Percentiles rank a stretch among this genome's conserved stretches.
phyloP scores from a whole-genome alignment of 352 stramenopile species.

The Phytophthora sojae region DNA sequence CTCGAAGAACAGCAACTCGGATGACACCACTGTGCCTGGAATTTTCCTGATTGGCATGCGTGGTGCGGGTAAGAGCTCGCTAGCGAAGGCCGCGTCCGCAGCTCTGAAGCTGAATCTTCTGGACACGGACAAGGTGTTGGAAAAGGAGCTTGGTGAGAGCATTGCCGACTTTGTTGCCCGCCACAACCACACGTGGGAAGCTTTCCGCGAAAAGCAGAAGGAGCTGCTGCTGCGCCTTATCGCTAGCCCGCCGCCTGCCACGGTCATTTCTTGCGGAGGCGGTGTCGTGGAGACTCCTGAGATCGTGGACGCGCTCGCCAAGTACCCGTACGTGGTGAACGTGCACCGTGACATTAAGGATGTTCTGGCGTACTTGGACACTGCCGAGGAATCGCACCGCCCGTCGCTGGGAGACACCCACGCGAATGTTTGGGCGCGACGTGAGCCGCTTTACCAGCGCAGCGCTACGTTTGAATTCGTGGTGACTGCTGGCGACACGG shows the following conservation, averaged over 20 bases:
- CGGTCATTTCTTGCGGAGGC: conserved; percentile 86
- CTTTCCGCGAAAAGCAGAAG: conserved; percentile 77
- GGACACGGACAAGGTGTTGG: conserved; percentile 83
- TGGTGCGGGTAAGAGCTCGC: conserved; percentile 84
- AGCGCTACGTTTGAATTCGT: conserved; percentile 67
- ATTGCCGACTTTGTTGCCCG: conserved; percentile 75
- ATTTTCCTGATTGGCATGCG: conserved; percentile 91
- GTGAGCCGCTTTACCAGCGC: conserved; percentile 63
- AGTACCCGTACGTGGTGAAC: conserved; percentile 78
- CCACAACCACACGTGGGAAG: conserved; percentile 72
- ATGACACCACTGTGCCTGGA: conserved; percentile 37
- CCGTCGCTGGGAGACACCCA: conserved; percentile 72
- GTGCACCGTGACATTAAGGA: conserved; percentile 76
- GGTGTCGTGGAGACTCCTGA: conserved; percentile 82
- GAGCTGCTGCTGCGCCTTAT: conserved; percentile 69
- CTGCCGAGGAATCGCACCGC: conserved; percentile 50
- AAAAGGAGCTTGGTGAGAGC: conserved; percentile 68
- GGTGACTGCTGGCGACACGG: conserved; percentile 63
- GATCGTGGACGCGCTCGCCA: conserved; percentile 65
- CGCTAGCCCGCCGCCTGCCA: conserved; percentile 58
- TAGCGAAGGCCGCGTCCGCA: conserved; percentile 60
- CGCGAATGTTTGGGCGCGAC: conserved; percentile 63
- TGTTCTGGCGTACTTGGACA: conserved; percentile 69
- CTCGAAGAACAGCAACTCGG: conserved; percentile 6
- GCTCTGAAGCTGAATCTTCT: conserved; percentile 67